Percentiles rank a stretch among this genome's conserved stretches.
These are phyloP conservation scores for Xylaria sp. DNA, from an alignment of 2,329 filamentous ascomycete genomes.

Conservation along the genomic window DNA sequence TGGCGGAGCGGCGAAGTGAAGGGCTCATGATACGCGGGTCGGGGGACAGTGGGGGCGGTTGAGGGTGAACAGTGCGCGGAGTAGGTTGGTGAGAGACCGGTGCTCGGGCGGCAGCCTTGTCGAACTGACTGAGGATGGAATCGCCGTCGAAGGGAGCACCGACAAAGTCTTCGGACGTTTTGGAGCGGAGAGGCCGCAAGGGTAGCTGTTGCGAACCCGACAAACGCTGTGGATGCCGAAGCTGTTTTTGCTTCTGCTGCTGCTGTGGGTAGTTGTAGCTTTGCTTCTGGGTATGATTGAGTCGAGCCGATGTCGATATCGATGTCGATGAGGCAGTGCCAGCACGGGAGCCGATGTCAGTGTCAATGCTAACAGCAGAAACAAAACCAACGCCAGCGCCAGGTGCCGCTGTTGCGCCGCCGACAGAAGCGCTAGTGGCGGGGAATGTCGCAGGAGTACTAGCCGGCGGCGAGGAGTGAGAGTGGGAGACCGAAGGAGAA, in stretches of 20 bases:
- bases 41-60: slow-evolving; percentile 53
- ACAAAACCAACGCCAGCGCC: slow-evolving; percentile 34
- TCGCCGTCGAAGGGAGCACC: slow-evolving; percentile 73
- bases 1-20: slow-evolving; percentile 71
- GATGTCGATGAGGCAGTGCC: slow-evolving; percentile 10
- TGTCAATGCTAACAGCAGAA: slow-evolving; percentile 30
- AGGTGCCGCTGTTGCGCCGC: slow-evolving; percentile 29
- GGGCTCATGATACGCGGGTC: slow-evolving; percentile 65
- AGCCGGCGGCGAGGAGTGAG: slow-evolving; percentile 24
- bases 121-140: slow-evolving; percentile 69
- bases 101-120: slow-evolving; percentile 56
- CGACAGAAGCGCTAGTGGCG: slow-evolving; percentile 38
- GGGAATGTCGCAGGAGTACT: slow-evolving; percentile 39
- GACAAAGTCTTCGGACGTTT: slow-evolving; percentile 68
- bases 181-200: slow-evolving; percentile 55
- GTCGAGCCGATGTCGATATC: slow-evolving; percentile 29
- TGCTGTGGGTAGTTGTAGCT: slow-evolving; percentile 20
- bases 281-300: slow-evolving; percentile 18
- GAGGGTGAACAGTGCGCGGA: slow-evolving; percentile 47
- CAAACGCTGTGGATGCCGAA: slow-evolving; percentile 44
- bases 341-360: slow-evolving; percentile 26
- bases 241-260: slow-evolving; percentile 22
- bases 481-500: slow-evolving; percentile 29
- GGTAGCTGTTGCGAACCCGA: slow-evolving; percentile 49
- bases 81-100: slow-evolving; percentile 50